Evolutionary conservation across 768 basidiomycete species (phyloP).

Genomic region (Boletus rubropictus): DNA sequence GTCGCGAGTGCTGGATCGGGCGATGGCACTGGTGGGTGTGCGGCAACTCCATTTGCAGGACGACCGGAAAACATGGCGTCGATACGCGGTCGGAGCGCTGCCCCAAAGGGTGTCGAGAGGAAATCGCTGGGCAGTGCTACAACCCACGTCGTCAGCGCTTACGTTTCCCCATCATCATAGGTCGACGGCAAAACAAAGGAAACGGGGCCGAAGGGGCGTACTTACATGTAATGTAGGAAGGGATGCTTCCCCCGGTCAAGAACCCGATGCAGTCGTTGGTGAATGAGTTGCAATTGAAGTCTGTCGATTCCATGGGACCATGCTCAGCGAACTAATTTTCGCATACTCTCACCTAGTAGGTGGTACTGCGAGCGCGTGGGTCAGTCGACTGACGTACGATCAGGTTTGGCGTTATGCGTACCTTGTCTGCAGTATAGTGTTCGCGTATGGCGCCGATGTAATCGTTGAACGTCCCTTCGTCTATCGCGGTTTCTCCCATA

Average conservation of each 20-base stretch:
- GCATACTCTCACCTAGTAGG: conserved; percentile 55
- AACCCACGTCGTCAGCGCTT: neutral
- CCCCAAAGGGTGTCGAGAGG: conserved; percentile 84
- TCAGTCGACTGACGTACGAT: neutral
- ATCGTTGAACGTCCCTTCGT: conserved; percentile 80
- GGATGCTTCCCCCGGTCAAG: conserved; percentile 77
- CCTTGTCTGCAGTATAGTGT: conserved; percentile 88
- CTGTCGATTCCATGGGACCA: conserved; percentile 31
- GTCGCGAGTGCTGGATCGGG: conserved; percentile 48
- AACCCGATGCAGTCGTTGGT: conserved; percentile 86
- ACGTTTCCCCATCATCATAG: neutral
- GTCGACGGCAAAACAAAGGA: neutral
- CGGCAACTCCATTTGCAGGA: conserved; percentile 28
- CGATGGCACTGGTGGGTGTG: conserved; percentile 25
- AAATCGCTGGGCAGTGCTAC: conserved; percentile 77
- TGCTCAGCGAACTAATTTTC: neutral
- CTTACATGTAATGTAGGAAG: conserved; percentile 72
- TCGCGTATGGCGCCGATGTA: conserved; percentile 71
- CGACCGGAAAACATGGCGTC: conserved; percentile 74
- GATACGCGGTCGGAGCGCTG: conserved; percentile 81
- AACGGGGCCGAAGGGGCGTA: neutral
- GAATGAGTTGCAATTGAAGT: conserved; percentile 95
- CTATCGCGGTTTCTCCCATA: conserved; percentile 75
- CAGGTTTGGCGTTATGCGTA: conserved; percentile 28
- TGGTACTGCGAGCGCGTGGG: conserved; percentile 56